Base-by-base conservation (phyloP, 2,329 filamentous ascomycete species). In the Claviceps cyperi region DNA sequence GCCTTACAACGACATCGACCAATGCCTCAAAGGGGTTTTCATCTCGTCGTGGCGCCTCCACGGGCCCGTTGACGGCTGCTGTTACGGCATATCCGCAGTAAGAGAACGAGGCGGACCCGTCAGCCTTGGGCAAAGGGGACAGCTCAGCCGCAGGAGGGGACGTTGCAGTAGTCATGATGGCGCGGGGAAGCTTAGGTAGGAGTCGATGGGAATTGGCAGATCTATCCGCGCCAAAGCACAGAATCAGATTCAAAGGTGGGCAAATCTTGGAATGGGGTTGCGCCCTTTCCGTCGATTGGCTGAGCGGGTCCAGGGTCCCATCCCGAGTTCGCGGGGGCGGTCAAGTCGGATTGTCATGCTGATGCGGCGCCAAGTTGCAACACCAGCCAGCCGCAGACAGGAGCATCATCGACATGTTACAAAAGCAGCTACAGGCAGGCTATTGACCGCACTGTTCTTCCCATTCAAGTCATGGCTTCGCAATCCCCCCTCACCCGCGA, bases 11-110 rank as follows among this genome's bases (percentile, higher is more conserved):
- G 51, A 98, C 86, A 67, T 97, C 92, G 56, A 98, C 74, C 47
- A 84, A 80, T 28, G 91, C 88, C 70, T 96, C 89, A 66, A 94
- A 90, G 7, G 92, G 85, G 57, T 92, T 80, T 65, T 97, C 88
- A 63, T 98, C 91, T 59, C 87, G 81, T 60, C 90, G 80, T 58
- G 82, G 81, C 15, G 91, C 87, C 70, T 98, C 92, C 57, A 97
- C 80, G 15, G 92, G 92, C 0, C 91, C 92, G 67, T 95, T 97
- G 57, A 94, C 88, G 14, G 87, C 83, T 50, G 84, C 86, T 49
- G 94, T 78, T 55, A 97, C 77, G 43, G 82, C 83, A 66, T 89
- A 94, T 46, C 88, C 86, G 51, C 79, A 74, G 58, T 82, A 76
- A 2, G 84, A 80, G 64, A 87, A 89, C 9, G 80, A 83, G 11